A percentile compares a stretch with the other conserved stretches of the same genome.
Evolutionary conservation across 2,329 filamentous ascomycete genomes (phyloP).

Genomic region (Shiraia bambusicola): DNA sequence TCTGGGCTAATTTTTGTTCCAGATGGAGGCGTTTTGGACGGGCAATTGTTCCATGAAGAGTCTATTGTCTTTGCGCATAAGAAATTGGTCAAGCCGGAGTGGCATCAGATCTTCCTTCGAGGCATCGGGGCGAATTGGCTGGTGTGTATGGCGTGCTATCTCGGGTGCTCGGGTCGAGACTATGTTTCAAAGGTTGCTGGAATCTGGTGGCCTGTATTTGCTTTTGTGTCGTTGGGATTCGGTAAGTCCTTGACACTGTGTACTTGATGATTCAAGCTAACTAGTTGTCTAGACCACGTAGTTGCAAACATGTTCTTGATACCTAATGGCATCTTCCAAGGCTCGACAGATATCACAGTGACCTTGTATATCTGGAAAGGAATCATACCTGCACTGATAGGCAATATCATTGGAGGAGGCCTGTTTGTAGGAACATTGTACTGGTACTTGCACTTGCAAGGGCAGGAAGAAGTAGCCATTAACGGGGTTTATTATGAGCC

Average conservation of each 20-base stretch:
- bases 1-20: neutral
- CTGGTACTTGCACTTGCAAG: conserved; percentile 7
- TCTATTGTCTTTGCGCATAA: conserved; percentile 16
- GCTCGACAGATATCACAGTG: conserved; percentile 20
- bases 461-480: conserved; percentile 2
- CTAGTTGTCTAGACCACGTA: conserved; percentile 19
- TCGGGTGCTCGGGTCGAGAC: conserved; percentile 24
- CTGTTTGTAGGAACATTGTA: conserved; percentile 7
- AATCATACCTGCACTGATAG: conserved; percentile 26
- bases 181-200: conserved; percentile 24
- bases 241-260: conserved; percentile 3
- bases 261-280: neutral
- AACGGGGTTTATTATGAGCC: conserved; percentile 5
- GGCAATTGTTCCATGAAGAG: conserved; percentile 16
- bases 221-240: conserved; percentile 27
- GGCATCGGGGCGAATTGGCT: conserved; percentile 28
- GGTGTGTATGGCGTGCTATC: conserved; percentile 24
- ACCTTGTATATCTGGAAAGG: conserved; percentile 33
- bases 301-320: conserved; percentile 35
- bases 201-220: conserved; percentile 32
- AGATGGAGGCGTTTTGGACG: conserved; percentile 52
- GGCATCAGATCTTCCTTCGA: conserved; percentile 21
- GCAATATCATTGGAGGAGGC: conserved; percentile 25
- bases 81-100: conserved; percentile 20
- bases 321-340: conserved; percentile 28